Conservation (phyloP, 768 basidiomycete genomes). For the Rossbeevera mucosa region DNA sequence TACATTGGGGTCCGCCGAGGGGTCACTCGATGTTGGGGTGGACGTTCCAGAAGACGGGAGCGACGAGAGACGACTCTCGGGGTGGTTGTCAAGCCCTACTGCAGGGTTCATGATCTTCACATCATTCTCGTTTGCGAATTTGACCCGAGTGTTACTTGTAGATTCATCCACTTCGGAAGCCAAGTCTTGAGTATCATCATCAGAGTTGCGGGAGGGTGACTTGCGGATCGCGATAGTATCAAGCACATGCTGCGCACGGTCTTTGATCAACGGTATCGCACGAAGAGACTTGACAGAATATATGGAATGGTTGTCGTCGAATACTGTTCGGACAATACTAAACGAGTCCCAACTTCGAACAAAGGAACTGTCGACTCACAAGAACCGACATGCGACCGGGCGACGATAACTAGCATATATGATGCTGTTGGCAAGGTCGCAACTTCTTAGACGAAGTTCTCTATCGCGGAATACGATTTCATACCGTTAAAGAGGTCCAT, state of each 20-base stretch:
- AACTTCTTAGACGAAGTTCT: conserved; percentile 12
- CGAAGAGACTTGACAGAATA: conserved; percentile 65
- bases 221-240: conserved; percentile 52
- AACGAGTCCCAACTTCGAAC: conserved; percentile 4
- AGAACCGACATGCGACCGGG: conserved; percentile 57
- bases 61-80: conserved; percentile 10
- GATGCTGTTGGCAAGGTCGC: conserved; percentile 46
- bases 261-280: conserved; percentile 68
- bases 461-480: not conserved
- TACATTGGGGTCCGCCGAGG: conserved; percentile 45
- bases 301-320: conserved; percentile 56
- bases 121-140: conserved; percentile 47
- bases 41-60: conserved; percentile 49
- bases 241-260: conserved; percentile 52
- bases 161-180: conserved; percentile 6
- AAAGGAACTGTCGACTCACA: conserved; percentile 41
- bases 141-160: conserved; percentile 39
- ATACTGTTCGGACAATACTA: conserved; percentile 41
- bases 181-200: conserved; percentile 19
- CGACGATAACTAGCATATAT: conserved; percentile 69
- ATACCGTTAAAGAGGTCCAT: conserved; percentile 69
- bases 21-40: conserved; percentile 46
- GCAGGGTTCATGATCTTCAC: conserved; percentile 43
- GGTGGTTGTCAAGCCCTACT: conserved; percentile 4
- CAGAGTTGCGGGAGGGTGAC: conserved; percentile 42